phyloP scores from a whole-genome alignment of 768 basidiomycete species.

The Russula dissimulans region DNA sequence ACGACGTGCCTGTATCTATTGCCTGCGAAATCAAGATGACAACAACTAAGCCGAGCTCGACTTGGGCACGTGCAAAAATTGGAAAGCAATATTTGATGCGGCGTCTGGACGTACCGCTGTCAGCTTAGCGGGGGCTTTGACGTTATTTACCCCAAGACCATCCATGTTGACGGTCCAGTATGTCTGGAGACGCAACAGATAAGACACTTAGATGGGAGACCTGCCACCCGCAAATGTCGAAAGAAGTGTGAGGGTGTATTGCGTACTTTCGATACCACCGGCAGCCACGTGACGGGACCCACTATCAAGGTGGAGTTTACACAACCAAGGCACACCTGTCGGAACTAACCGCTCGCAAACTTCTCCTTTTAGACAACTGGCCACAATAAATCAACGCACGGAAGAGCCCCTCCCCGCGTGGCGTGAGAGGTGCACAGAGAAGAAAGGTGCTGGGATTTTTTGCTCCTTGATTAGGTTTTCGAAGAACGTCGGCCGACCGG shows the following conservation, averaged over 20 bases:
- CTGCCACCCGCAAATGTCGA: too few relatives aligned
- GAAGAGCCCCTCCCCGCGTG: slow-evolving; percentile 37
- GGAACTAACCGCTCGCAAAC: neutral
- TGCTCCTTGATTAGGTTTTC: slow-evolving; percentile 46
- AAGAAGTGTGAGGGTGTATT: neutral
- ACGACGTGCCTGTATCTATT: slow-evolving; percentile 59
- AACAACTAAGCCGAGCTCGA: neutral
- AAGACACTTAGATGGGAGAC: too few relatives aligned
- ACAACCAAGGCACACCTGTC: slow-evolving; percentile 37
- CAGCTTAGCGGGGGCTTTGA: slow-evolving; percentile 18
- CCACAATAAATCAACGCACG: slow-evolving; percentile 24
- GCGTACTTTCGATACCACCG: slow-evolving; percentile 29
- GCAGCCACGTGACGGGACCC: slow-evolving; percentile 31
- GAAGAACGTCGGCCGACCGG: slow-evolving; percentile 44
- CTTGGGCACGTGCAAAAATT: neutral
- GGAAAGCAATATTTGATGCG: neutral
- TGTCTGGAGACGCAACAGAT: slow-evolving; percentile 30
- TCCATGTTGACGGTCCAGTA: slow-evolving; percentile 53
- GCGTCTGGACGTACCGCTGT: slow-evolving; percentile 29
- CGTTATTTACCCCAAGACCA: slow-evolving; percentile 31
- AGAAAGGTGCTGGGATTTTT: slow-evolving; percentile 38
- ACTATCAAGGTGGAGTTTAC: slow-evolving; percentile 31
- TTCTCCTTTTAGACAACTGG: neutral
- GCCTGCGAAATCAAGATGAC: slow-evolving; percentile 31
- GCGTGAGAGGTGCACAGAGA: slow-evolving; percentile 51